Conservation (phyloP, 2,329 filamentous ascomycete species). For the Triangularia setosa region DNA sequence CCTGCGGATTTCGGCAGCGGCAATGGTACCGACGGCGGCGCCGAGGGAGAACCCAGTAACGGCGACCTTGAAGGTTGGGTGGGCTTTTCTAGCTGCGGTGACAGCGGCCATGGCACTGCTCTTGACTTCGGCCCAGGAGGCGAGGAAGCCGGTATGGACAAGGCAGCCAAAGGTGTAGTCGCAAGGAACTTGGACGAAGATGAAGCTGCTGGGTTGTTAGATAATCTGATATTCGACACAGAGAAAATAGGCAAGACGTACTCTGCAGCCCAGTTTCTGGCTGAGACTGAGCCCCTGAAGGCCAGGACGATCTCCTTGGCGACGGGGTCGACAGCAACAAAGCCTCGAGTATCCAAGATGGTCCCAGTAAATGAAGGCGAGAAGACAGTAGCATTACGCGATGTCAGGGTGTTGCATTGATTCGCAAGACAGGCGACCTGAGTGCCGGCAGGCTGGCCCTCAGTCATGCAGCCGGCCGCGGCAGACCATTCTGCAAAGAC, state of each 20-base stretch:
- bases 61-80: constrained; percentile 52
- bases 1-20: constrained; percentile 51
- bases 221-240: constrained; percentile 11
- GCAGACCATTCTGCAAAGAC: constrained; percentile 51
- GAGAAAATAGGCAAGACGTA: constrained; percentile 11
- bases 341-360: constrained; percentile 40
- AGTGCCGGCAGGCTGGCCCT: constrained; percentile 34
- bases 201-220: constrained; percentile 29
- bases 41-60: constrained; percentile 68
- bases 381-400: constrained; percentile 39
- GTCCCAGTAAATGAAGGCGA: constrained; percentile 36
- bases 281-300: constrained; percentile 54
- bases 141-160: constrained; percentile 56
- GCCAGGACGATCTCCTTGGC: constrained; percentile 55
- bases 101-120: constrained; percentile 41
- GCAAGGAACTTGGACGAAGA: constrained; percentile 37
- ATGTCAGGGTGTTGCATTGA: constrained; percentile 42
- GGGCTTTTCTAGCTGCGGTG: constrained; percentile 37
- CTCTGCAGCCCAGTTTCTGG: constrained; percentile 61
- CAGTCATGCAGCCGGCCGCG: constrained; percentile 52
- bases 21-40: constrained; percentile 60
- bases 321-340: constrained; percentile 47
- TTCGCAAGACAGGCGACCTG: constrained; percentile 40
- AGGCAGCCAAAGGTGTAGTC: constrained; percentile 44
- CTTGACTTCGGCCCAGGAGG: constrained; percentile 54